phyloP scores from a whole-genome alignment of 1,284 basidiomycete genomes.

The Malassezia arunalokei region DNA sequence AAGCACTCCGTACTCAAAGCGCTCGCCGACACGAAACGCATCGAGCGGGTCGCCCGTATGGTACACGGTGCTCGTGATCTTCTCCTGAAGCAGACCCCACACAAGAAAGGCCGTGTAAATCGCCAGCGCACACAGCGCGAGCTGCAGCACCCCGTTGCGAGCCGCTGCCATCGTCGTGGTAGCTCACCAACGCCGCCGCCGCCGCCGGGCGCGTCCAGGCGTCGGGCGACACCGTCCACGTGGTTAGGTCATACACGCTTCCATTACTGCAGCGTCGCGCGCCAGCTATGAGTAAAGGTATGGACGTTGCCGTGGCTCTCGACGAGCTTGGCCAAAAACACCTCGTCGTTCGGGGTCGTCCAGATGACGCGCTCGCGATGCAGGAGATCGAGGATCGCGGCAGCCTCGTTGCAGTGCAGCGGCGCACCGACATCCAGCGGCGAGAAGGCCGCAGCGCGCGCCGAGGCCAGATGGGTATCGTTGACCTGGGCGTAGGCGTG shows the following conservation, averaged over 20 bases:
- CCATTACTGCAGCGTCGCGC: not conserved
- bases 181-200: too few species aligned
- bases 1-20: conserved; percentile 72
- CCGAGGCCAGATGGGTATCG: conserved; percentile 22
- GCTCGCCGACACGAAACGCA: conserved; percentile 26
- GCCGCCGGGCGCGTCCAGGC: too few species aligned
- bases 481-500: conserved; percentile 30
- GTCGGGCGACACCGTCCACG: too few species aligned
- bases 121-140: conserved; percentile 32
- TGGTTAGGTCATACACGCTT: too few species aligned
- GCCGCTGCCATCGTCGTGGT: not conserved
- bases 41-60: conserved; percentile 20
- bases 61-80: conserved; percentile 37
- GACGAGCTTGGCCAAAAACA: conserved; percentile 34
- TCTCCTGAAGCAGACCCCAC: conserved; percentile 44
- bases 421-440: conserved; percentile 17
- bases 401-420: conserved; percentile 21
- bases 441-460: conserved; percentile 9
- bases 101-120: conserved; percentile 43
- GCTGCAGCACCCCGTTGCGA: conserved; percentile 17
- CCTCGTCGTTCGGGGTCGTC: conserved; percentile 33
- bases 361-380: conserved; percentile 23
- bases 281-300: conserved; percentile 27
- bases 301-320: conserved; percentile 32
- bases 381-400: conserved; percentile 24